These are phyloP conservation scores for Malassezia sympodialis DNA, from an alignment of 1,284 basidiomycete species.

Conservation along the genomic window DNA sequence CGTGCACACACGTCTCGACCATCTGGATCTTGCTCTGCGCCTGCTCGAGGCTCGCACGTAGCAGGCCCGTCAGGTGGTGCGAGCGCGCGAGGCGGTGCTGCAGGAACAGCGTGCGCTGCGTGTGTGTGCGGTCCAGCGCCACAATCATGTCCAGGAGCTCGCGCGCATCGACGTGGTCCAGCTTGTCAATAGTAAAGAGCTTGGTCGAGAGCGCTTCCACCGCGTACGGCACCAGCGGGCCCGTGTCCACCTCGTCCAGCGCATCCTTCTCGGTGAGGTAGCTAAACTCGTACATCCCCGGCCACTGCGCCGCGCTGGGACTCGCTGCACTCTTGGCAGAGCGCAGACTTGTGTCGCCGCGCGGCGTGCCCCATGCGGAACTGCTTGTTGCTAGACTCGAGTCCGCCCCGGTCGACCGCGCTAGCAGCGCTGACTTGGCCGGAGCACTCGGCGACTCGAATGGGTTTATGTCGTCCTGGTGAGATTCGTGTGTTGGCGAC, in stretches of 20 bases:
- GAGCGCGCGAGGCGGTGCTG: conserved; percentile 19
- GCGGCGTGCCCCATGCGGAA: conserved; percentile 8
- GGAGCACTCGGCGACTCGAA: background rate
- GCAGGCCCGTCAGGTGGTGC: conserved; percentile 5
- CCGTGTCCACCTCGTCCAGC: conserved; percentile 13
- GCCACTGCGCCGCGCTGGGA: background rate
- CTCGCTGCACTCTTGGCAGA: background rate
- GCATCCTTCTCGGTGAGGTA: conserved; percentile 15
- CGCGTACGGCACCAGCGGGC: conserved; percentile 7
- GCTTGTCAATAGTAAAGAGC: conserved; percentile 5
- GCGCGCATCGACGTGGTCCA: conserved; percentile 11
- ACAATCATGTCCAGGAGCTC: conserved; percentile 16
- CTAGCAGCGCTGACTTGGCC: background rate
- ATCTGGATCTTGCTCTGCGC: conserved; percentile 1
- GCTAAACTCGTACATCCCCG: conserved; percentile 15
- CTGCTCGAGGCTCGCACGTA: conserved; percentile 4
- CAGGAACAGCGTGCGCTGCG: conserved; percentile 15
- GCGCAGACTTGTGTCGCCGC: background rate
- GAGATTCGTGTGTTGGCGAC: background rate
- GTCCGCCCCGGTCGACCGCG: background rate
- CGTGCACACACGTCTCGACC: conserved; percentile 9
- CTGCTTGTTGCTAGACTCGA: conserved; percentile 8
- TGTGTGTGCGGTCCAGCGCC: conserved; percentile 16
- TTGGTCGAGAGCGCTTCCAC: conserved; percentile 12
- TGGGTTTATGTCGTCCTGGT: background rate